phyloP scores from a whole-genome alignment of 257 asterid genomes.

The Ophiorrhiza pumila region DNA sequence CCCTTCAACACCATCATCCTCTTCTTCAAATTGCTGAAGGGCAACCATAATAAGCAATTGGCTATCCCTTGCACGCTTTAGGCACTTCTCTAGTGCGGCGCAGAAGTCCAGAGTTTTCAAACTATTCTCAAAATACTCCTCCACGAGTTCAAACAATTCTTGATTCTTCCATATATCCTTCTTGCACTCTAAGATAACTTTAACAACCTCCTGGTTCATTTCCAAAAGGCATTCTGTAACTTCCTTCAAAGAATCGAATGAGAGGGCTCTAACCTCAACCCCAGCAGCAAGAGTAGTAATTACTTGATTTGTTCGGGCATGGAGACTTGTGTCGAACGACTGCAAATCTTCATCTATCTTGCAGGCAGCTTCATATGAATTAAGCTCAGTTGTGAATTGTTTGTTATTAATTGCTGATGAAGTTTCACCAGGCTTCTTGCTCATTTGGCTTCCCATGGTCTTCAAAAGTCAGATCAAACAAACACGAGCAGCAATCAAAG shows the following conservation, averaged over 20 bases:
- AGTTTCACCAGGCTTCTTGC: slow-evolving; percentile 74
- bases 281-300: slow-evolving; percentile 76
- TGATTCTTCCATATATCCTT: slow-evolving; percentile 88
- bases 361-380: slow-evolving; percentile 83
- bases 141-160: slow-evolving; percentile 74
- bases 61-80: slow-evolving; percentile 61
- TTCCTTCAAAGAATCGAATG: slow-evolving; percentile 76
- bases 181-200: slow-evolving; percentile 84
- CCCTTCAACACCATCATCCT: slow-evolving; percentile 42
- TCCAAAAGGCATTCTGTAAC: slow-evolving; percentile 81
- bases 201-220: slow-evolving; percentile 86
- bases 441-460: slow-evolving; percentile 79
- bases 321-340: slow-evolving; percentile 64
- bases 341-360: slow-evolving; percentile 57
- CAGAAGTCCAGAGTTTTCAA: slow-evolving; percentile 71
- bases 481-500: slow-evolving; percentile 2
- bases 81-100: slow-evolving; percentile 68
- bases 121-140: slow-evolving; percentile 81
- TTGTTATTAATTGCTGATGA: slow-evolving; percentile 51
- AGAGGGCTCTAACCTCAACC: slow-evolving; percentile 76
- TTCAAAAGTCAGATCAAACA: slow-evolving; percentile 19
- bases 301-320: slow-evolving; percentile 55
- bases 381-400: slow-evolving; percentile 48
- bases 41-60: slow-evolving; percentile 75
- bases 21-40: slow-evolving; percentile 68